Percentiles rank a stretch among this genome's conserved stretches.
phyloP scores from a whole-genome alignment of 1,284 basidiomycete genomes.

The Veloboletus limbatus region DNA sequence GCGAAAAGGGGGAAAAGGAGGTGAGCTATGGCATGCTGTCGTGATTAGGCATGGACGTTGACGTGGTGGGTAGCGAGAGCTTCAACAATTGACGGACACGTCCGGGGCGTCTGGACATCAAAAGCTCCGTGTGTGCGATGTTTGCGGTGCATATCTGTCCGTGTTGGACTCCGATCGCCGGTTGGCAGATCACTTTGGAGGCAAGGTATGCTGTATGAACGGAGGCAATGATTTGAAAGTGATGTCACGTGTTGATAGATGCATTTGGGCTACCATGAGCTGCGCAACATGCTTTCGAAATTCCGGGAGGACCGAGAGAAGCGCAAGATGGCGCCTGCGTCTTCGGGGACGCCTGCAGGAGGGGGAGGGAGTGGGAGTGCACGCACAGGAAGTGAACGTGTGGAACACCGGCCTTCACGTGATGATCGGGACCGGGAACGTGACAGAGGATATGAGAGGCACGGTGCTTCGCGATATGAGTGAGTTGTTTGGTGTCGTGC shows the following conservation, averaged over 20 bases:
- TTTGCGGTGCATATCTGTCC: constrained; percentile 97
- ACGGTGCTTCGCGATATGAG: constrained; percentile 71
- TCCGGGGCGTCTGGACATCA: constrained; percentile 99
- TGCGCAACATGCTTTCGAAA: constrained; percentile 89
- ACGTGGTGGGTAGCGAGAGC: constrained; percentile 63
- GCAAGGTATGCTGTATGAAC: constrained; percentile 67
- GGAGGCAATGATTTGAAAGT: constrained; percentile 14
- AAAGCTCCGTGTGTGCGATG: constrained; percentile 98
- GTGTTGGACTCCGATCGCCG: constrained; percentile 98
- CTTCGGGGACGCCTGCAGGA: constrained; percentile 29
- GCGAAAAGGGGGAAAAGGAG: constrained; percentile 95
- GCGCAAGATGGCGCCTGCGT: constrained; percentile 60
- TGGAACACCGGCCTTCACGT: constrained; percentile 54
- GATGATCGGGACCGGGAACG: constrained; percentile 64
- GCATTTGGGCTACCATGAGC: constrained; percentile 98
- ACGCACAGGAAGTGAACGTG: constrained; percentile 38
- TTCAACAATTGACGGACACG: constrained; percentile 96
- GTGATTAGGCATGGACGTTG: constrained; percentile 3
- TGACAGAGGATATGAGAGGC: constrained; percentile 68
- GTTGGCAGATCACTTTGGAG: constrained; percentile 99
- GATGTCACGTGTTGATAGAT: constrained; percentile 57
- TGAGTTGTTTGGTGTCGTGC: constrained; percentile 41
- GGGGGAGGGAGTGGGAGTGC: constrained; percentile 34
- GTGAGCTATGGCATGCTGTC: constrained; percentile 39
- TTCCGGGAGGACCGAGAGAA: constrained; percentile 88